Evolutionary conservation across 108 stramenopile species (phyloP).

Genomic region (Conticribra weissflogii): DNA sequence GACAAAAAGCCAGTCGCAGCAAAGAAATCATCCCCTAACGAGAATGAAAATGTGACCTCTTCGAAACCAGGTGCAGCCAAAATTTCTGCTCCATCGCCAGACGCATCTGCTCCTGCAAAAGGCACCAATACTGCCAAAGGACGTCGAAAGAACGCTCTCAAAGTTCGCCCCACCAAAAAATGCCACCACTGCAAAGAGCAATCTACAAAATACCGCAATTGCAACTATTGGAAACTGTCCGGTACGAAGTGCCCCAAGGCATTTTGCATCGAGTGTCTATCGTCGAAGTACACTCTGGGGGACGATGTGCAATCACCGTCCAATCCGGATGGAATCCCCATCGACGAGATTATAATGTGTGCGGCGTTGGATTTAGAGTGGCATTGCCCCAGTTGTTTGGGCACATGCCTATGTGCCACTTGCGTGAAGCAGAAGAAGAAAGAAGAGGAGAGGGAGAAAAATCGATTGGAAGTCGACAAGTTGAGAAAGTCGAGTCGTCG

Average conservation of each 20-base stretch:
- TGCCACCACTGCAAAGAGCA: constrained; percentile 43
- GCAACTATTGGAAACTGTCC: constrained; percentile 37
- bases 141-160: not conserved
- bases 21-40: constrained; percentile 1
- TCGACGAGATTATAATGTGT: constrained; percentile 21
- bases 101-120: not conserved
- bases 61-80: too few relatives aligned
- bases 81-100: too few relatives aligned
- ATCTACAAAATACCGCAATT: constrained; percentile 19
- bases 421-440: constrained; percentile 32
- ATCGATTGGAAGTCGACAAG: constrained; percentile 4
- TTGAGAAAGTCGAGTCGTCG: constrained; percentile 16
- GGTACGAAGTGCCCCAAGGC: constrained; percentile 34
- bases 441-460: constrained; percentile 37
- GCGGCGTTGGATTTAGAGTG: constrained; percentile 20
- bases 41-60: not conserved
- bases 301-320: constrained; percentile 9
- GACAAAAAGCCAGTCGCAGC: not conserved
- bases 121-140: not conserved
- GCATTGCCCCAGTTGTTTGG: constrained; percentile 47
- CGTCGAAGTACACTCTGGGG: constrained; percentile 29
- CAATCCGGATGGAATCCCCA: constrained; percentile 15
- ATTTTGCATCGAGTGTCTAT: constrained; percentile 31
- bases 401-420: constrained; percentile 16
- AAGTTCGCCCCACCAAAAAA: constrained; percentile 10